Conservation (phyloP, 2,329 filamentous ascomycete species). For the Colletotrichum sp. region DNA sequence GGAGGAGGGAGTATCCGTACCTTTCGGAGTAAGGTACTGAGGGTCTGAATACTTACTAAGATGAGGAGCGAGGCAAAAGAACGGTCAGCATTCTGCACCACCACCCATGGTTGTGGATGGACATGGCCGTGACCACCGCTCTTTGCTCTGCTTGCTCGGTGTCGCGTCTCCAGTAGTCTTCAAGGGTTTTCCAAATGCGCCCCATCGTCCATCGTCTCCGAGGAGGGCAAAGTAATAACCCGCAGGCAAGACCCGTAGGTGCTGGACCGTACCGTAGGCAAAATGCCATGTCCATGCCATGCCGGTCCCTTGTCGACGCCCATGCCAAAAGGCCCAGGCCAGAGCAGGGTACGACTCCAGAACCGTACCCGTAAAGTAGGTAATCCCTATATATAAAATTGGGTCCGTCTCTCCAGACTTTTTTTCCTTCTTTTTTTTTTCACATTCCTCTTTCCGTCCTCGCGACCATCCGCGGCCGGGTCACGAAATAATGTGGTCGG, state of each 20-base stretch:
- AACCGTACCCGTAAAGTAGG: background rate
- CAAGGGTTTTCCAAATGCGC: background rate
- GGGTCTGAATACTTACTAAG: background rate
- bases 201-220: background rate
- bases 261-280: background rate
- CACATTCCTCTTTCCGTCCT: background rate
- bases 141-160: background rate
- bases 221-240: background rate
- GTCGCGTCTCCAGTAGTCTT: background rate
- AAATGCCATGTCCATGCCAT: slow-evolving; percentile 1
- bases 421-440: background rate
- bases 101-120: background rate
- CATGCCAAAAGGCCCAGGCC: slow-evolving; percentile 1
- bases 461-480: background rate
- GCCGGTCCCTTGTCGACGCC: background rate
- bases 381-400: slow-evolving; percentile 1
- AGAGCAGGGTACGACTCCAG: background rate
- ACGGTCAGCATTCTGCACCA: background rate
- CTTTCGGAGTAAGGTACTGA: background rate
- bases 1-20: background rate
- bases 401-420: slow-evolving; percentile 10
- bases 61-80: background rate
- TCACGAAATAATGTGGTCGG: background rate
- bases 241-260: background rate
- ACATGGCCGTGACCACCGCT: background rate